Conservation (phyloP, 768 basidiomycete genomes). For the Butyriboletus loyo region DNA sequence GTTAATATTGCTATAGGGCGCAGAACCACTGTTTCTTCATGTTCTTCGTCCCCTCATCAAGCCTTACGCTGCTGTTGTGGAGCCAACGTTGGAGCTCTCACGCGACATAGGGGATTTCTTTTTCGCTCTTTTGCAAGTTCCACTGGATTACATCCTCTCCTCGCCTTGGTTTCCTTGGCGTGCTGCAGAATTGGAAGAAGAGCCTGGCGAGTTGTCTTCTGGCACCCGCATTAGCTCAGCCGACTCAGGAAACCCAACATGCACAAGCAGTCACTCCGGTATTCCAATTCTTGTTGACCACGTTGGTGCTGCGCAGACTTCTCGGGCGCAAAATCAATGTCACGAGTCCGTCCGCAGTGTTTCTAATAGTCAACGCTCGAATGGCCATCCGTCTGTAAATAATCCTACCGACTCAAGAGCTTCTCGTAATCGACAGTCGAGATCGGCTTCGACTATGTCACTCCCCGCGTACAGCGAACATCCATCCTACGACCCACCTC, state of each 20-base stretch:
- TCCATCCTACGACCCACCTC: conserved; percentile 17
- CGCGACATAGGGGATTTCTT: conserved; percentile 65
- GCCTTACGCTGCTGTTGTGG: conserved; percentile 67
- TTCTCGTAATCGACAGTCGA: conserved; percentile 9
- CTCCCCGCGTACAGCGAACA: conserved; percentile 27
- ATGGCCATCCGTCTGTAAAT: background rate
- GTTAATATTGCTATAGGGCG: conserved; percentile 50
- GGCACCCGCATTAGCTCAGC: background rate
- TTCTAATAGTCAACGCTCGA: conserved; percentile 14
- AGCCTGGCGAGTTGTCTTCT: conserved; percentile 1
- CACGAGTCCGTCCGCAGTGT: conserved; percentile 16
- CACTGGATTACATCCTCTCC: conserved; percentile 34
- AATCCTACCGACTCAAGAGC: background rate
- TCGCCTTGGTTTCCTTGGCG: conserved; percentile 30
- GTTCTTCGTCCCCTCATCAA: conserved; percentile 74
- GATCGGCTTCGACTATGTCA: conserved; percentile 17
- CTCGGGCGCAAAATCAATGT: conserved; percentile 6
- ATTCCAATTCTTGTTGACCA: conserved; percentile 14
- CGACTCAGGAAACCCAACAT: conserved; percentile 1
- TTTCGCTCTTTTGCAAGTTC: conserved; percentile 40
- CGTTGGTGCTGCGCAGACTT: conserved; percentile 2
- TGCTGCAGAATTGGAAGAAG: conserved; percentile 11
- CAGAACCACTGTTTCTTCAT: conserved; percentile 82
- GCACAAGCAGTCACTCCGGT: conserved; percentile 6
- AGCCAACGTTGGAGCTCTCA: conserved; percentile 57